Evolutionary conservation across 140 eudicot genomes (phyloP).

Genomic region (Senecio squalidus): DNA sequence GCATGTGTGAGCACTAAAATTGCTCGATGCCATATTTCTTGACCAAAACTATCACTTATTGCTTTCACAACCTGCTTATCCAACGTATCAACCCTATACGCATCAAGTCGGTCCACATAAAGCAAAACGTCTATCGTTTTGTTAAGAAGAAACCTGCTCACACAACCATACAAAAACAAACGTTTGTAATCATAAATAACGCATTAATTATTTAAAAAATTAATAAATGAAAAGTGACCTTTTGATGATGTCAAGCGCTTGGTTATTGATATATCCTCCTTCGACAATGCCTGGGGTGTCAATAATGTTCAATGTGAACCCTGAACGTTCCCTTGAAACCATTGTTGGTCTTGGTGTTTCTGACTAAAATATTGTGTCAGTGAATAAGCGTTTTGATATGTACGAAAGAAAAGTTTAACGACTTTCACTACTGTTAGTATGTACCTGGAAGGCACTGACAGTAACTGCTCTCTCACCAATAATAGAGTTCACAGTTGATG

Average conservation of each 20-base stretch:
- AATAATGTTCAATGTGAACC: slow-evolving; percentile 77
- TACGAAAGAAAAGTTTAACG: not conserved
- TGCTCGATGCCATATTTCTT: slow-evolving; percentile 78
- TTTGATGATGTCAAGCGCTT: slow-evolving; percentile 65
- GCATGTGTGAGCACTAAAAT: slow-evolving; percentile 88
- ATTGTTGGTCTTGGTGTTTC: slow-evolving; percentile 82
- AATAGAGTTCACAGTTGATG: slow-evolving; percentile 86
- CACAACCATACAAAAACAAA: slow-evolving; percentile 15
- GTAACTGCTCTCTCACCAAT: slow-evolving; percentile 89
- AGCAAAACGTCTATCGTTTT: slow-evolving; percentile 90
- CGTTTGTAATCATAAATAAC: too few relatives aligned
- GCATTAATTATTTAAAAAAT: not conserved
- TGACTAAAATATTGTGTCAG: slow-evolving; percentile 41
- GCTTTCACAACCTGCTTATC: slow-evolving; percentile 79
- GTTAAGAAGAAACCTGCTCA: slow-evolving; percentile 77
- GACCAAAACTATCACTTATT: slow-evolving; percentile 78
- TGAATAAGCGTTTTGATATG: slow-evolving; percentile 5
- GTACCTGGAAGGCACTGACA: slow-evolving; percentile 62
- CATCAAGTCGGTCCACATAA: slow-evolving; percentile 90
- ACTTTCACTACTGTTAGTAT: not conserved
- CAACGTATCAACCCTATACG: slow-evolving; percentile 84
- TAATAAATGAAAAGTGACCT: slow-evolving; percentile 34
- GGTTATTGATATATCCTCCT: slow-evolving; percentile 84
- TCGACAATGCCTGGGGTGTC: slow-evolving; percentile 98
- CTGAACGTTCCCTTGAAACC: slow-evolving; percentile 78